Percentiles rank a stretch among this genome's conserved stretches.
Conservation (phyloP, 768 basidiomycete genomes). For the Psilocybe cubensis region DNA sequence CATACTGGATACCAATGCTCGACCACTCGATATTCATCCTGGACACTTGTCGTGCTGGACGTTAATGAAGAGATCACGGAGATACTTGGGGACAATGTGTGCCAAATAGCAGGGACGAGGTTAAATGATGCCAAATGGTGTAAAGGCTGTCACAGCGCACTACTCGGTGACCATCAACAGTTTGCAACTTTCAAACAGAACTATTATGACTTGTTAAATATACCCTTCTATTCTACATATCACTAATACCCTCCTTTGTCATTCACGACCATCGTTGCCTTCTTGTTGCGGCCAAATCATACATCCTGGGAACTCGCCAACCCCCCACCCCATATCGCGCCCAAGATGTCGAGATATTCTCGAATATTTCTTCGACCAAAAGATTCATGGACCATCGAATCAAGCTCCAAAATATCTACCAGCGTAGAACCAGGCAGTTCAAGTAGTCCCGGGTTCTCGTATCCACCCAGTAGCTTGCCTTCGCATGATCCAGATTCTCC, state of each 20-base stretch:
- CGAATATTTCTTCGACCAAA: slow-evolving; percentile 24
- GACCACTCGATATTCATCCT: neutral
- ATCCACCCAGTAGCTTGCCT: slow-evolving; percentile 20
- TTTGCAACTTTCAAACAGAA: neutral
- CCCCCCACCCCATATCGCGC: neutral
- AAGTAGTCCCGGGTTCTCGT: slow-evolving; percentile 21
- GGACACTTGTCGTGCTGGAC: neutral
- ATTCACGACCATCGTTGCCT: neutral
- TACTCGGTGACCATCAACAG: neutral
- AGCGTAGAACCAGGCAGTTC: slow-evolving; percentile 17
- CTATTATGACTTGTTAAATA: neutral
- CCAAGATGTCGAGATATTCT: slow-evolving; percentile 20
- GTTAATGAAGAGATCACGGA: too few relatives aligned
- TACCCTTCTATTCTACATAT: neutral
- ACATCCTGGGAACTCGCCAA: neutral
- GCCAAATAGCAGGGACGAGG: too few relatives aligned
- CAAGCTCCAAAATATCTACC: slow-evolving; percentile 19
- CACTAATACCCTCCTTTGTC: neutral
- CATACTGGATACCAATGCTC: neutral
- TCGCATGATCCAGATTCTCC: slow-evolving; percentile 19
- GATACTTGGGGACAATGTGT: too few relatives aligned
- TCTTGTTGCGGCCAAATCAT: neutral
- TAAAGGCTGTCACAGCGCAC: neutral
- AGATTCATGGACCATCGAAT: slow-evolving; percentile 19
- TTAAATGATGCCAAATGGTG: neutral